Percentiles rank a stretch among this genome's conserved stretches.
Conservation (phyloP, 1,284 basidiomycete genomes). For the Kwoniella shivajii region DNA sequence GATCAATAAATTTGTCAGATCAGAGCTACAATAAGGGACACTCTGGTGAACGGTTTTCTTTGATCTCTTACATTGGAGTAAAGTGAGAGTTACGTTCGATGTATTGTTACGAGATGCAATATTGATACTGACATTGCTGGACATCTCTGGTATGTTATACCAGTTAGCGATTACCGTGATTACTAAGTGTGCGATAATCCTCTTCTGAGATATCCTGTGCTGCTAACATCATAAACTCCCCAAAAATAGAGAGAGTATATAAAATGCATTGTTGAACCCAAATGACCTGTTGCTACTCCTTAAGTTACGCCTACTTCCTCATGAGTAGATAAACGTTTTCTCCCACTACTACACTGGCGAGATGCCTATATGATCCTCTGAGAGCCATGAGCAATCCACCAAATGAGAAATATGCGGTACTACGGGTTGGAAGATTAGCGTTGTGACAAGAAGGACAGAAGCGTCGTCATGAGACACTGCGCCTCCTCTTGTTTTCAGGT, state of each 20-base stretch:
- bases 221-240: too few species aligned
- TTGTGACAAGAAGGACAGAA: neutral
- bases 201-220: too few species aligned
- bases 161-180: too few species aligned
- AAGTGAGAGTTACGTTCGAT: neutral
- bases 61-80: too few species aligned
- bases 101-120: conserved; percentile 1
- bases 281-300: neutral
- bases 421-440: conserved; percentile 43
- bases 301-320: conserved; percentile 62
- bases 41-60: too few species aligned
- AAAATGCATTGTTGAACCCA: too few species aligned
- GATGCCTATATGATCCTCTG: conserved; percentile 88
- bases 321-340: conserved; percentile 90
- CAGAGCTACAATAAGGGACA: too few species aligned
- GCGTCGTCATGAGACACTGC: too few species aligned
- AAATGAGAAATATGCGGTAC: conserved; percentile 93
- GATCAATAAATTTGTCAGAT: conserved; percentile 61
- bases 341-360: conserved; percentile 88
- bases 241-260: too few species aligned
- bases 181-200: too few species aligned
- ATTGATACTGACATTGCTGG: neutral
- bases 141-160: too few species aligned
- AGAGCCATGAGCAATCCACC: conserved; percentile 96
- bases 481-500: too few species aligned